These are phyloP conservation scores for Fraxinus angustifolia DNA, from an alignment of 305 asterid species.

Conservation along the genomic window DNA sequence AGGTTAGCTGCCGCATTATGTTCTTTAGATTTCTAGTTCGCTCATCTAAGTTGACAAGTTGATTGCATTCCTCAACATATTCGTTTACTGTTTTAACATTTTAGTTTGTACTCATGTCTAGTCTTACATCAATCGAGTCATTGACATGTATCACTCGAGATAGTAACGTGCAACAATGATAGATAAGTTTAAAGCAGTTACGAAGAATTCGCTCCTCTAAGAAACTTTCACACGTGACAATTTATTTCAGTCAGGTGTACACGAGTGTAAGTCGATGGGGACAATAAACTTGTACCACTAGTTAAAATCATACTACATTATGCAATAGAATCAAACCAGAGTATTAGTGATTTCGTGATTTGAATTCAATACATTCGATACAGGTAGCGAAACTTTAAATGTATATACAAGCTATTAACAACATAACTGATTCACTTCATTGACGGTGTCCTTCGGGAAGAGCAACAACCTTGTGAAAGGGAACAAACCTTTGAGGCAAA, in stretches of 20 bases:
- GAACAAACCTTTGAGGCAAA: slow-evolving; percentile 71
- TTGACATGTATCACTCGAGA: not conserved
- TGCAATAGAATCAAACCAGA: not conserved
- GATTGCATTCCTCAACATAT: not conserved
- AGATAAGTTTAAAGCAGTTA: not conserved
- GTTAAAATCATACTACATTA: not conserved
- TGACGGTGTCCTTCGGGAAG: slow-evolving; percentile 86
- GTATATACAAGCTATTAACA: slow-evolving; percentile 13
- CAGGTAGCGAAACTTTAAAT: not conserved
- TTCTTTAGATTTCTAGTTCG: not conserved
- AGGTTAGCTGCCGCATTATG: not conserved
- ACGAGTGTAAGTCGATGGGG: not conserved
- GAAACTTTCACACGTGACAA: not conserved
- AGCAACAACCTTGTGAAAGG: slow-evolving; percentile 87
- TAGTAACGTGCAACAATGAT: not conserved
- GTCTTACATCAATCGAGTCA: not conserved
- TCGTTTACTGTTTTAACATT: not conserved
- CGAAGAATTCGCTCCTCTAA: not conserved
- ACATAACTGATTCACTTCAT: slow-evolving; percentile 21
- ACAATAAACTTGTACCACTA: not conserved
- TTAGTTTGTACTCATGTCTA: not conserved
- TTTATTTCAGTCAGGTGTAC: not conserved
- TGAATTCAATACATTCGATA: not conserved
- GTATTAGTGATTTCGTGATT: not conserved
- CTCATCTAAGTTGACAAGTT: not conserved